phyloP scores from a whole-genome alignment of 345 rosid species.

The Cardiospermum halicacabum region DNA sequence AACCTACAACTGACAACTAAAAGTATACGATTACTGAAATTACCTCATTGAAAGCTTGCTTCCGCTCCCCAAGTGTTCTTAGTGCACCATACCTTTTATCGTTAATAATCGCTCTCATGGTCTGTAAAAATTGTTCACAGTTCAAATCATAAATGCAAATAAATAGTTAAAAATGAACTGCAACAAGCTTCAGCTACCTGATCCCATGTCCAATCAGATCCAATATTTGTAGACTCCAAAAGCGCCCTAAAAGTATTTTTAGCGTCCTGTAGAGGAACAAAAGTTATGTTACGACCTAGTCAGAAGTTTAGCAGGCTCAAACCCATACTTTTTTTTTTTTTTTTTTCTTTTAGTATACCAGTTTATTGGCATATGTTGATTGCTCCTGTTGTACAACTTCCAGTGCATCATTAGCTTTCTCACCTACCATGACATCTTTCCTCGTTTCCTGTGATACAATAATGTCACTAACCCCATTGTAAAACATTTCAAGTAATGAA shows the following conservation, averaged over 20 bases:
- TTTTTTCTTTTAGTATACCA: slow-evolving; percentile 51
- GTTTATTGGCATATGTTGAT: slow-evolving; percentile 53
- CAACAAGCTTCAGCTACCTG: slow-evolving; percentile 45
- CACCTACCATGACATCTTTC: slow-evolving; percentile 36
- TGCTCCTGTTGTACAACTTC: slow-evolving; percentile 61
- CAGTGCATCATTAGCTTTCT: slow-evolving; percentile 32
- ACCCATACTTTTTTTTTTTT: too few species aligned
- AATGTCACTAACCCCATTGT: slow-evolving; percentile 8
- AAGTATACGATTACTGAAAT: slow-evolving; percentile 2
- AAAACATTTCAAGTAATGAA: slow-evolving; percentile 11
- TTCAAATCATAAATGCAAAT: slow-evolving; percentile 18
- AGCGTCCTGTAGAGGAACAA: slow-evolving; percentile 55
- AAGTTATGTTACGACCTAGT: slow-evolving; percentile 11
- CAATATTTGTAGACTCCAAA: slow-evolving; percentile 74
- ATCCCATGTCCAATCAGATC: slow-evolving; percentile 97
- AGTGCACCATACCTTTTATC: slow-evolving; percentile 90
- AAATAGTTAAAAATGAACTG: slow-evolving; percentile 8
- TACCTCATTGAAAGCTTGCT: slow-evolving; percentile 93
- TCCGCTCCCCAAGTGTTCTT: slow-evolving; percentile 93
- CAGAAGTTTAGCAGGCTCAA: slow-evolving; percentile 3
- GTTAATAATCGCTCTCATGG: slow-evolving; percentile 81
- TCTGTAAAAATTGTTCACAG: slow-evolving; percentile 39
- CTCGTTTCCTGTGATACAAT: slow-evolving; percentile 38
- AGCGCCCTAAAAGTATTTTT: slow-evolving; percentile 75
- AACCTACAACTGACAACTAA: slow-evolving; percentile 5